Percentiles rank a stretch among this genome's conserved stretches.
These are phyloP conservation scores for Malbranchea zuffiana DNA, from an alignment of 2,329 filamentous ascomycete species.

Conservation along the genomic window DNA sequence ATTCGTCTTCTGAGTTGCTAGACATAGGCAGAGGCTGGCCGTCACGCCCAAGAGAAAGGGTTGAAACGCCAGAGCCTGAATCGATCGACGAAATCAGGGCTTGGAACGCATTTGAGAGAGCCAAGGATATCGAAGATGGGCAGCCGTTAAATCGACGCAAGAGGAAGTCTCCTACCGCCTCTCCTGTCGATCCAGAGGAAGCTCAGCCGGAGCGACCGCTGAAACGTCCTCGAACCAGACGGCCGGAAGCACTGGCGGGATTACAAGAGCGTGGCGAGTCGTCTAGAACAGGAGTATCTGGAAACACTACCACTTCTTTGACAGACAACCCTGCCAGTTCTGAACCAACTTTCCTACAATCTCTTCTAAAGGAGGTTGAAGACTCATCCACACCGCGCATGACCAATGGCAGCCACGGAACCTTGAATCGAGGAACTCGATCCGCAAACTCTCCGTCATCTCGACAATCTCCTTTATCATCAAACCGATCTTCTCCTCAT, in stretches of 20 bases:
- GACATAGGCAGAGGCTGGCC: constrained; percentile 39
- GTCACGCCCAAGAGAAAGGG: constrained; percentile 31
- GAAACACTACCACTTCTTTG: constrained; percentile 23
- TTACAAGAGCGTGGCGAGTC: constrained; percentile 25
- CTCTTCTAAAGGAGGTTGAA: constrained; percentile 79
- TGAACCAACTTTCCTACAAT: constrained; percentile 70
- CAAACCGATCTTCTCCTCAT: constrained; percentile 55
- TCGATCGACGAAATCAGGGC: constrained; percentile 70
- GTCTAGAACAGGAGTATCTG: constrained; percentile 26
- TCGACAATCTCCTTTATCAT: constrained; percentile 37
- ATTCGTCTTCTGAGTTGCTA: constrained; percentile 53
- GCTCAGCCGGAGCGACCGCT: constrained; percentile 67
- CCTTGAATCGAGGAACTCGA: constrained; percentile 23
- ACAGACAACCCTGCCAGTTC: constrained; percentile 12
- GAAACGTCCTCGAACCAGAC: constrained; percentile 73
- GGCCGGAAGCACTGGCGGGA: constrained; percentile 45
- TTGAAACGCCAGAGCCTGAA: constrained; percentile 49
- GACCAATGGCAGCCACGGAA: constrained; percentile 21
- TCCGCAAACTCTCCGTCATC: constrained; percentile 23
- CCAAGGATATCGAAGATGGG: constrained; percentile 54
- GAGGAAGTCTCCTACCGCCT: constrained; percentile 68
- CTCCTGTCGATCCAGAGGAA: constrained; percentile 55
- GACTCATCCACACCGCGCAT: constrained; percentile 31
- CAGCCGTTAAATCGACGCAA: constrained; percentile 40
- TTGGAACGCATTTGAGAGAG: constrained; percentile 85